Percentiles rank a stretch among this genome's conserved stretches.
Evolutionary conservation across 768 basidiomycete genomes (phyloP).

Genomic region (Pleurotus tuber-regium): DNA sequence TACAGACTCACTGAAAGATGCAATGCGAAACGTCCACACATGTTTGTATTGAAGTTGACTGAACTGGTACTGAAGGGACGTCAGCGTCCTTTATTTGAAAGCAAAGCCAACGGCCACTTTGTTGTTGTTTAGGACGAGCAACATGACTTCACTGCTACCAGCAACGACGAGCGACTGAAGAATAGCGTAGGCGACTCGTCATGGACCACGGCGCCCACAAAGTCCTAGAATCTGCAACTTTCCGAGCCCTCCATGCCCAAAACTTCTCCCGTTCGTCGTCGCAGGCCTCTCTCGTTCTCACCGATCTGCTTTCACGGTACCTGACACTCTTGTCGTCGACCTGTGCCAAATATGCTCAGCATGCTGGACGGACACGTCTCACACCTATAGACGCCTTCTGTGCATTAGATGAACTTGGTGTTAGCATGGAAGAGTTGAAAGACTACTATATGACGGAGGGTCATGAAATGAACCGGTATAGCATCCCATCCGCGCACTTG

Average conservation of each 20-base stretch:
- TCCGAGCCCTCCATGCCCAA: slow-evolving; percentile 74
- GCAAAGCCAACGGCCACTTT: too few relatives aligned
- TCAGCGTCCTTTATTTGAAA: too few relatives aligned
- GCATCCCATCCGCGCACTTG: slow-evolving; percentile 62
- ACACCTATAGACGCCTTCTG: slow-evolving; percentile 58
- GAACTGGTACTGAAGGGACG: too few relatives aligned
- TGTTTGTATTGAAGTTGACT: too few relatives aligned
- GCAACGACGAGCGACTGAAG: too few relatives aligned
- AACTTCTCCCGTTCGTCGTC: slow-evolving; percentile 74
- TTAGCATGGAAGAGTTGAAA: slow-evolving; percentile 63
- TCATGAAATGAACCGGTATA: slow-evolving; percentile 66
- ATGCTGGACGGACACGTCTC: slow-evolving; percentile 63
- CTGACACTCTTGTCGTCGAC: slow-evolving; percentile 62
- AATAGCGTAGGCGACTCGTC: too few relatives aligned
- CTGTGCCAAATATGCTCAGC: slow-evolving; percentile 71
- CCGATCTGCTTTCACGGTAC: slow-evolving; percentile 76
- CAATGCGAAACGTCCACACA: too few relatives aligned
- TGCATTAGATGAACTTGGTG: slow-evolving; percentile 75
- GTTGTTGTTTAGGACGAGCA: too few relatives aligned
- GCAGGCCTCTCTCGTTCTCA: slow-evolving; percentile 67
- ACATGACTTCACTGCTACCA: too few relatives aligned
- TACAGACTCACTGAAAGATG: too few relatives aligned
- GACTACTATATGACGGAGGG: slow-evolving; percentile 70
- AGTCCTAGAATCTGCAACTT: slow-evolving; percentile 63
- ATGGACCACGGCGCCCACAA: slow-evolving; percentile 59